Evolutionary conservation across 148 eudicot genomes (phyloP), one percentile per base, ranked within the genome.

Genomic region (Persicaria maculosa): DNA sequence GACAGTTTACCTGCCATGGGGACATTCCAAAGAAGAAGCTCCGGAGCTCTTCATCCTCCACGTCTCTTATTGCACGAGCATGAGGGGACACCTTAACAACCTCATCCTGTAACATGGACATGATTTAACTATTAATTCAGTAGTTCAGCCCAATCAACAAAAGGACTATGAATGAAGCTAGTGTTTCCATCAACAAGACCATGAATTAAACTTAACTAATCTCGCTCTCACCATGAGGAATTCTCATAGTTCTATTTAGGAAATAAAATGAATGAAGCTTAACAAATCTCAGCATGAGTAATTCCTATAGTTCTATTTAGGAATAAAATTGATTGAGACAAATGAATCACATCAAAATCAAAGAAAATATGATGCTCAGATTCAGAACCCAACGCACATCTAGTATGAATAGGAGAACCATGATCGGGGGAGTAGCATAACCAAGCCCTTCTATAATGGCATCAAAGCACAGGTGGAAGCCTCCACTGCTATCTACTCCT

Each of bases 41-140:
- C 58, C 95, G 77, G 7, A 96, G 85, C 81, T 96, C 99, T 83
- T 96, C 99, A 73, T 96, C 97, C 78, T 96, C 99, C 11, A 92
- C 99, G 59, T 95, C 99, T 78, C 97, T 92, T 25, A 96, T 96
- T 36, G 99, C 97, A 77, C 99, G 99, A 82, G 99, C 99, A 85
- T 89, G 93, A 31, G 99, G 97, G 44, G 99, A 95, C 72, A 92
- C 50, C 87, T 95, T 95, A 64, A 95, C 99, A 76, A 95, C 97
- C 83, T 95, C 99, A 81, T 95, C 99, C 99, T 95, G 88, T 64
- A 84, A 14, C 50, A 75, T 74, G 15, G 1, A 22, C 10, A 68
- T 25, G 17, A 43, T 69, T 70, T 44, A 36, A 25, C 43, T 36
- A 64, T 19, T n/a, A 31, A 10, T 40, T 40, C n/a, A 65, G 19